phyloP scores from a whole-genome alignment of 129 eudicot species.

The Centaurea solstitialis region DNA sequence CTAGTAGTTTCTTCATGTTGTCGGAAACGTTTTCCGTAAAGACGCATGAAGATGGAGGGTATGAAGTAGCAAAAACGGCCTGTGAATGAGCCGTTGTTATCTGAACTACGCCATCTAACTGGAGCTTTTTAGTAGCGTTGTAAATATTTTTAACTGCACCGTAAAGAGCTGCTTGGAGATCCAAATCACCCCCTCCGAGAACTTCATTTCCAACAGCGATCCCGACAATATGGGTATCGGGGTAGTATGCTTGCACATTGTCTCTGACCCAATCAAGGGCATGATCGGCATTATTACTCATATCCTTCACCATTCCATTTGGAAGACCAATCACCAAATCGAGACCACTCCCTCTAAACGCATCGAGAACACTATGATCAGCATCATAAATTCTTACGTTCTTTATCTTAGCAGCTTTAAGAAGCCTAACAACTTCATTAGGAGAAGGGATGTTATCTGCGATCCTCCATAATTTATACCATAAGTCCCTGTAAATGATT shows the following conservation, averaged over 20 bases:
- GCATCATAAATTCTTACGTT: conserved; percentile 79
- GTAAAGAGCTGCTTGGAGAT: conserved; percentile 51
- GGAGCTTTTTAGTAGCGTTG: conserved; percentile 73
- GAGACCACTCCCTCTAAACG: conserved; percentile 81
- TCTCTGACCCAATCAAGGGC: conserved; percentile 88
- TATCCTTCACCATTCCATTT: conserved; percentile 61
- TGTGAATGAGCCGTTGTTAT: conserved; percentile 81
- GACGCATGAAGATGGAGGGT: conserved; percentile 81
- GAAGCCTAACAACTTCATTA: conserved; percentile 73
- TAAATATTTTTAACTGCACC: conserved; percentile 72
- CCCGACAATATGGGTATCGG: conserved; percentile 78
- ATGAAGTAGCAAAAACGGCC: conserved; percentile 73
- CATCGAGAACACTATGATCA: conserved; percentile 77
- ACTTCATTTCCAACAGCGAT: conserved; percentile 89
- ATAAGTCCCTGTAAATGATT: conserved; percentile 85
- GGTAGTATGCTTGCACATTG: conserved; percentile 58
- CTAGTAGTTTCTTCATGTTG: conserved; percentile 79
- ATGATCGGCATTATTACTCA: conserved; percentile 66
- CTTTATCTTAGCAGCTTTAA: conserved; percentile 74
- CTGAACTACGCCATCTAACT: conserved; percentile 52
- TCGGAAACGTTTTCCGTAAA: conserved; percentile 55
- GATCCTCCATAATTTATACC: conserved; percentile 94
- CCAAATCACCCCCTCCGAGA: conserved; percentile 57
- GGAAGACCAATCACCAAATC: conserved; percentile 92
- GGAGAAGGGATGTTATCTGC: conserved; percentile 95